Evolutionary conservation across 495 filamentous ascomycete species (phyloP).

Genomic region (Umbilicaria muhlenbergii): DNA sequence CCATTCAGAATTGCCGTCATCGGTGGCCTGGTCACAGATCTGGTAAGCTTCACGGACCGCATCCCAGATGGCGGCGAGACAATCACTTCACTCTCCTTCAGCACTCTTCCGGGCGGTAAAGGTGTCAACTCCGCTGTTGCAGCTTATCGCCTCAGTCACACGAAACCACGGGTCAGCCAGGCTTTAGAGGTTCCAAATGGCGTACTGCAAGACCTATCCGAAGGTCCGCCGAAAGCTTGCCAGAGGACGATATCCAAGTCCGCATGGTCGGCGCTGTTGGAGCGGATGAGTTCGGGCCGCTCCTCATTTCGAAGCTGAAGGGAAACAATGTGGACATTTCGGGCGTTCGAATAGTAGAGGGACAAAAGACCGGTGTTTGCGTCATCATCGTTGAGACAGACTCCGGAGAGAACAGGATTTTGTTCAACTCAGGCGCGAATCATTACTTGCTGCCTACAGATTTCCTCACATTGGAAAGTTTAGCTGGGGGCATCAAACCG

Average conservation of each 20-base stretch:
- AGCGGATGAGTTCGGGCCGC: constrained; percentile 6
- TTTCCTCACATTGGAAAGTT: constrained; percentile 13
- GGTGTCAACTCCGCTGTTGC: constrained; percentile 89
- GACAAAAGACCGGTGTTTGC: constrained; percentile 55
- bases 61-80: constrained; percentile 74
- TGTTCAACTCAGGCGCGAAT: constrained; percentile 69
- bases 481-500: constrained; percentile 24
- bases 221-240: not conserved
- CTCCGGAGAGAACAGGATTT: constrained; percentile 65
- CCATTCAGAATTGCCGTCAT: too few relatives aligned
- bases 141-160: constrained; percentile 42
- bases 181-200: too few relatives aligned
- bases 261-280: constrained; percentile 79
- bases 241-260: constrained; percentile 31
- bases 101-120: constrained; percentile 72
- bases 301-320: constrained; percentile 16
- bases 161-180: too few relatives aligned
- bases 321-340: constrained; percentile 53
- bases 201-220: not conserved
- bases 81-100: constrained; percentile 56
- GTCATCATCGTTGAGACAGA: constrained; percentile 64
- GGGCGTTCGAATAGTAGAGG: constrained; percentile 32
- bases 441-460: constrained; percentile 23
- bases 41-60: constrained; percentile 67
- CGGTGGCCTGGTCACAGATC: too few relatives aligned